Base-by-base conservation (phyloP, 805 yeast species). In the Candida arabinofermentans region DNA sequence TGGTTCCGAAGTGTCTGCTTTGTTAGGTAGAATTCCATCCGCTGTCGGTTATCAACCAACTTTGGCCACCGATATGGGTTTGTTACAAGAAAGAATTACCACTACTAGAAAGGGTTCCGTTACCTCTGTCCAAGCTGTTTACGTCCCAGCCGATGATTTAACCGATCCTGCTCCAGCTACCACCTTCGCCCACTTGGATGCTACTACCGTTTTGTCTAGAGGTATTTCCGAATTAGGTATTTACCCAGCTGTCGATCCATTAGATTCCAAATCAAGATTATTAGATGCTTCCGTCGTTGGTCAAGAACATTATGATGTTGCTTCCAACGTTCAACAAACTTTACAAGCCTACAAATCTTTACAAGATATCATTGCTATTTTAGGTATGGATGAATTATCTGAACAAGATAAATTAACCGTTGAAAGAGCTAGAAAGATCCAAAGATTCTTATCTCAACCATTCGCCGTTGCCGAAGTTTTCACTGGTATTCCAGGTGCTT, bases 21-120 rank as follows among this genome's bases (percentile, higher is more conserved):
- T 91, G 77, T 80, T 91, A 70, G 99, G 99, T 78, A 96, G 99
- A 87, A 91, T 91, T 71, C 99, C 99, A 73, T 93, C 99, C 59
- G 99, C 99, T 64, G 99, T 93, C 88, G 99, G 99, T 87, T 91
- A 91, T 77, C 99, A 91, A 80, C 99, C 99, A 74, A 91, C 99
- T 63, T 82, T 91, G 77, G 96, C 99, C 79, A 93, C 99, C 67
- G 99, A 93, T 89, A 93, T 93, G 99, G 99, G 99, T 88, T 81
- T 88, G 70, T 81, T 93, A 70, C 99, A 93, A 82, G 99, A 93
- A 81, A 91, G 99, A 82, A 93, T 93, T 77, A 93, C 99, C 77
- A 91, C 99, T 77, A 93, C 99, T 71, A 82, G 79, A 74, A 93
- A 93, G 83, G 99, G 99, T 82, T 93, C 99, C 71, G 99, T 93